Percentiles rank a stretch among this genome's conserved stretches.
phyloP scores from a whole-genome alignment of 73 alveolate genomes.

The Strombidium stylifer region DNA sequence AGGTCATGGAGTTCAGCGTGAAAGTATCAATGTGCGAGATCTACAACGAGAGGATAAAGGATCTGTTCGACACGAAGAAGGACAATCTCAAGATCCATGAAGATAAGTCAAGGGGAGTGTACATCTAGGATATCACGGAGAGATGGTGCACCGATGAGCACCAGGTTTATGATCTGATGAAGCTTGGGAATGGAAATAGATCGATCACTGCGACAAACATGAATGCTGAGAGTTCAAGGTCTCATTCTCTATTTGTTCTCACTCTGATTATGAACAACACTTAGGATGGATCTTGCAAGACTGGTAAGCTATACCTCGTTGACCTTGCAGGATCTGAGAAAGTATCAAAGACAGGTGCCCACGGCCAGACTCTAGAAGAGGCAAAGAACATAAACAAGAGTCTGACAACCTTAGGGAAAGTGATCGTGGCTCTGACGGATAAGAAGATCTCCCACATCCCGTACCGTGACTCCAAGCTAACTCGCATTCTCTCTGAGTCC shows the following conservation, averaged over 20 bases:
- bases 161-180: slow-evolving; percentile 71
- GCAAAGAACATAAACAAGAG: slow-evolving; percentile 76
- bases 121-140: slow-evolving; percentile 79
- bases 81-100: slow-evolving; percentile 70
- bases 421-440: slow-evolving; percentile 75
- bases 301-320: slow-evolving; percentile 81
- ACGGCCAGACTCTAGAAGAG: slow-evolving; percentile 72
- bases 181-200: slow-evolving; percentile 68
- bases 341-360: slow-evolving; percentile 85
- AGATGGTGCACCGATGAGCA: slow-evolving; percentile 48
- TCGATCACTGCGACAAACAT: slow-evolving; percentile 59
- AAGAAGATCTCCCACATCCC: slow-evolving; percentile 70
- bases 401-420: slow-evolving; percentile 69
- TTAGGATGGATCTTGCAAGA: slow-evolving; percentile 70
- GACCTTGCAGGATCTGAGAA: slow-evolving; percentile 95
- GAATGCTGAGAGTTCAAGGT: slow-evolving; percentile 85
- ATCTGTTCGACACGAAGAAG: slow-evolving; percentile 64
- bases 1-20: slow-evolving; percentile 75
- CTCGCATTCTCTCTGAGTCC: slow-evolving; percentile 78
- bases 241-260: slow-evolving; percentile 77
- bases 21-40: slow-evolving; percentile 81
- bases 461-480: slow-evolving; percentile 77
- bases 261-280: slow-evolving; percentile 64
- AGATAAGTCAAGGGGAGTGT: slow-evolving; percentile 78
- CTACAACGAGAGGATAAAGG: slow-evolving; percentile 79